A percentile compares a stretch with the other conserved stretches of the same genome.
These are phyloP conservation scores for Quercus variabilis DNA, from an alignment of 306 rosid species.

Conservation along the genomic window DNA sequence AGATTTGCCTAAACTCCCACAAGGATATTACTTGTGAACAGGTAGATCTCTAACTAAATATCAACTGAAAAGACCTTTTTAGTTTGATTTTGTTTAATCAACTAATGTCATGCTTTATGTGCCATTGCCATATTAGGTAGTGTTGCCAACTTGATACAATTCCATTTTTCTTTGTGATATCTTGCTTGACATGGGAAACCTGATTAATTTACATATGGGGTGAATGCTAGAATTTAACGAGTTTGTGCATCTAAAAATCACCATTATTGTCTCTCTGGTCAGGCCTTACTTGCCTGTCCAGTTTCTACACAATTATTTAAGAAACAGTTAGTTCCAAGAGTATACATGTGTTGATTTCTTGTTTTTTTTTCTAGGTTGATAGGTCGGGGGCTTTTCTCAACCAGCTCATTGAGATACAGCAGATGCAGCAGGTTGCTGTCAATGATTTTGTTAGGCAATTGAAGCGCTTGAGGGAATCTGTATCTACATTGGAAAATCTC, in stretches of 20 bases:
- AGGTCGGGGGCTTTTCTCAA: conserved; percentile 58
- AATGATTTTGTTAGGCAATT: conserved; percentile 56
- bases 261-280: background rate
- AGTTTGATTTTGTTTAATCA: background rate
- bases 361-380: conserved; percentile 52
- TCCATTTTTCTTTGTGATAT: background rate
- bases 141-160: background rate
- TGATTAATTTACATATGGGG: background rate
- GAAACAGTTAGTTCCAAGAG: background rate
- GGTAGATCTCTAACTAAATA: conserved; percentile 37
- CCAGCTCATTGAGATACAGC: conserved; percentile 68
- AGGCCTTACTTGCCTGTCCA: background rate
- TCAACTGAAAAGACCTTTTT: background rate
- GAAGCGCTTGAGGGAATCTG: conserved; percentile 49
- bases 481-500: conserved; percentile 52
- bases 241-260: background rate
- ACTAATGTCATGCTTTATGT: background rate
- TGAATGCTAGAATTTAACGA: background rate
- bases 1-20: conserved; percentile 62
- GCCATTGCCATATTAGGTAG: background rate
- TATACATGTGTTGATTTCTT: background rate
- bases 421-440: conserved; percentile 63
- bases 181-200: background rate
- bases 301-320: background rate
- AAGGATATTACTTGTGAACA: conserved; percentile 65